phyloP scores from a whole-genome alignment of 1,139 yeast species.

The Geotrichum phurueaensis region DNA sequence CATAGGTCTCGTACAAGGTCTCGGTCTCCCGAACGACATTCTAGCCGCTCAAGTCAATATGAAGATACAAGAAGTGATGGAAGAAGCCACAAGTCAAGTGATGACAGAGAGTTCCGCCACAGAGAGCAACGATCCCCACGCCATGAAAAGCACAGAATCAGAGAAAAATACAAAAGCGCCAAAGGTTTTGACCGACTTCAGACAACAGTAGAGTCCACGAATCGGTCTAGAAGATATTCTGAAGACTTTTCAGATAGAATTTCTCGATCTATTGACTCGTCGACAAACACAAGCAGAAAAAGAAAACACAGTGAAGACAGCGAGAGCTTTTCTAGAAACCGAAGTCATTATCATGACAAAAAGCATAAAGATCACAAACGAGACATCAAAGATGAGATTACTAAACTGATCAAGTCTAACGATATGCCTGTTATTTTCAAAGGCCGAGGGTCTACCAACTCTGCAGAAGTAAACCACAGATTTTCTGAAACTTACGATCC shows the following conservation, averaged over 20 bases:
- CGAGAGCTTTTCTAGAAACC: too few species aligned
- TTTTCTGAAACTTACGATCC: conserved; percentile 2
- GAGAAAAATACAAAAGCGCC: not conserved
- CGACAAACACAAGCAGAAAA: not conserved
- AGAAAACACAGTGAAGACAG: not conserved
- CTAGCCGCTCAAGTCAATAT: not conserved
- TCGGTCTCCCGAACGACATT: not conserved
- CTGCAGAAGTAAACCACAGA: not conserved
- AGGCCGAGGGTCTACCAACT: conserved; percentile 8
- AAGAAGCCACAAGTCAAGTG: not conserved
- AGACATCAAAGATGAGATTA: too few species aligned
- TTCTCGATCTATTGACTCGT: not conserved
- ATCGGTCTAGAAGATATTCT: not conserved
- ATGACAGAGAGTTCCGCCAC: not conserved
- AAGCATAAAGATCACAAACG: too few species aligned
- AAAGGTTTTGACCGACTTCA: not conserved
- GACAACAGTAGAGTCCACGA: not conserved
- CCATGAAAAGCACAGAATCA: not conserved
- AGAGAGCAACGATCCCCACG: not conserved
- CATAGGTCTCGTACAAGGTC: not conserved
- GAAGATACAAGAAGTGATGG: not conserved
- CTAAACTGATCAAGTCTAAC: too few species aligned
- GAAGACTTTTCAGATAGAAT: not conserved
- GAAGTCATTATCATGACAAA: too few species aligned
- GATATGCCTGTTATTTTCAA: not conserved